These are phyloP conservation scores for Mortierella sp. DNA, from an alignment of 371 early-diverging fungal species.

Conservation along the genomic window DNA sequence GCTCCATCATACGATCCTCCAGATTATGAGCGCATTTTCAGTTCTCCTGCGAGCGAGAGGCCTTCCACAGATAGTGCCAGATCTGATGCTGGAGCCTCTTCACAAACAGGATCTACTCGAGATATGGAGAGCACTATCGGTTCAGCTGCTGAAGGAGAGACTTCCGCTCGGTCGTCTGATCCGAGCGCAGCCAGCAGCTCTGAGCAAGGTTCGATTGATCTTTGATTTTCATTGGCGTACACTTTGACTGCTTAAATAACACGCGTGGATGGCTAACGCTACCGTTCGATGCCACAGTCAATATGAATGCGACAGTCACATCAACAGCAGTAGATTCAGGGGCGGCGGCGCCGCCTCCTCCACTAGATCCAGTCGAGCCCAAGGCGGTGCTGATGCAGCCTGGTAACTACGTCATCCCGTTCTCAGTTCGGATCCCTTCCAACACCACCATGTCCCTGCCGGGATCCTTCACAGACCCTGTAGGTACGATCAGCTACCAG, in stretches of 20 bases:
- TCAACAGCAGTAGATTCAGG: slow-evolving; percentile 10
- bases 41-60: slow-evolving; percentile 8
- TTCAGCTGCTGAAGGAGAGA: too few relatives aligned
- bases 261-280: too few relatives aligned
- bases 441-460: slow-evolving; percentile 46
- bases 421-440: slow-evolving; percentile 51
- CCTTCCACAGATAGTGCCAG: slow-evolving; percentile 16
- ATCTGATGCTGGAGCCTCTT: slow-evolving; percentile 1
- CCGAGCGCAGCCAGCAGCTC: slow-evolving; percentile 12
- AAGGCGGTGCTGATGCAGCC: slow-evolving; percentile 54
- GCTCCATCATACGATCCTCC: slow-evolving; percentile 54
- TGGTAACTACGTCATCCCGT: slow-evolving; percentile 53
- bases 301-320: background rate
- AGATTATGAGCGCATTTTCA: slow-evolving; percentile 31
- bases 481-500: slow-evolving; percentile 45
- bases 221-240: background rate
- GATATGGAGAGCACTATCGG: background rate
- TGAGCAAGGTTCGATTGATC: slow-evolving; percentile 20
- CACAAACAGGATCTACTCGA: background rate
- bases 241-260: too few relatives aligned
- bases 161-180: background rate
- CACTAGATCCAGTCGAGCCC: slow-evolving; percentile 24
- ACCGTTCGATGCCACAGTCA: too few relatives aligned
- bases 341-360: background rate
- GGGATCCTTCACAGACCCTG: slow-evolving; percentile 49